Base-by-base conservation (phyloP, 257 asterid genomes). In the Ilex aquifolium region DNA sequence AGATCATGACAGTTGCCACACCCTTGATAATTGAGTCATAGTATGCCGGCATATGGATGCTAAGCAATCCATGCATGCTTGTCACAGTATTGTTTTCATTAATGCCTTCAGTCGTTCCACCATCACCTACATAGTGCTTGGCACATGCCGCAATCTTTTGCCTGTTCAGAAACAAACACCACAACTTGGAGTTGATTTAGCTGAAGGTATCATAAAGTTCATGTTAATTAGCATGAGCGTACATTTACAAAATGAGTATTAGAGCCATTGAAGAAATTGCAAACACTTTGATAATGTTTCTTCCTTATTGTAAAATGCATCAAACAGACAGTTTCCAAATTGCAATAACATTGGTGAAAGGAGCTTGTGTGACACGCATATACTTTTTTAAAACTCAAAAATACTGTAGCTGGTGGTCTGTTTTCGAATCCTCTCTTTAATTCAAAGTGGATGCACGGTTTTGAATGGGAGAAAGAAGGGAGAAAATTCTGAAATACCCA, bases 91-190 rank as follows among this genome's bases (percentile, higher is more conserved):
- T 85, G 64, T 85, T 79, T 81, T 70, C 87, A 16, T 88, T 88
- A 17, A 83, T 83, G 42, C 95, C 95, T 7, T 73, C 62, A 2
- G 75, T 77, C 4, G 95, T 88, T 71, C 95, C 95, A 13, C 95
- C 95, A 66, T 88, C 95, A 5, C 94, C 94, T 1, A 83, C 87
- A 21, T 42, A 88, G 72, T 88, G 95, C 68, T 88, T 88, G 0
- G 91, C 95, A 55, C 84, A 75, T 5, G 91, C 95, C 6, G 73
- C 67, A 54, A 83, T 59, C 58, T 75, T 83, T 16, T 65, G 55
- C 51, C 88, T 82, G 64, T 8, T n/a, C 27, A 40, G 40, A 40
- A 44, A 7, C 21, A 48, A 48, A 15, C 27, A 59, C 16, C 2
- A 49, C 64, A 48, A 48, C 10, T 31, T 10, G 4, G 4, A 46